Conservation (phyloP, 2,329 filamentous ascomycete genomes). For the Colletotrichum endophyticum region DNA sequence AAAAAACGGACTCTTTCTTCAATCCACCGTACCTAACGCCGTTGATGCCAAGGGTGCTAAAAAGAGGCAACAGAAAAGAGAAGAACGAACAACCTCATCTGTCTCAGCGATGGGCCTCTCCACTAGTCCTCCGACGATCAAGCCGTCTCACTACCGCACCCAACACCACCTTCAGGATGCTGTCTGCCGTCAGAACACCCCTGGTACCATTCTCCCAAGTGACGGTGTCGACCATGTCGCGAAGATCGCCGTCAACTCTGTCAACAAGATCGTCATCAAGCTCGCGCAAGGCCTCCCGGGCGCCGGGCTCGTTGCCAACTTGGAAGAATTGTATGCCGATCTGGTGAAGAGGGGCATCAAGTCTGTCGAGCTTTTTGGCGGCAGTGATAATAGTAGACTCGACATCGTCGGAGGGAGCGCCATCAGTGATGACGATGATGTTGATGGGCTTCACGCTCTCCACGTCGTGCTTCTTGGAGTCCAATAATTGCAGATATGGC, state of each 20-base stretch:
- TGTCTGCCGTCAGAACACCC: slow-evolving; percentile 64
- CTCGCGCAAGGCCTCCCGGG: slow-evolving; percentile 67
- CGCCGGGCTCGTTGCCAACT: slow-evolving; percentile 75
- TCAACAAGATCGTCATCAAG: slow-evolving; percentile 76
- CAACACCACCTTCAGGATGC: slow-evolving; percentile 82
- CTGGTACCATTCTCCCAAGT: slow-evolving; percentile 63
- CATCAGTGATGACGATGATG: slow-evolving; percentile 93
- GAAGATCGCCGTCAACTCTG: slow-evolving; percentile 58
- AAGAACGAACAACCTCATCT: background rate
- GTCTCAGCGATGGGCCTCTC: slow-evolving; percentile 7
- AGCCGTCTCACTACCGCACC: slow-evolving; percentile 69
- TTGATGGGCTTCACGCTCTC: slow-evolving; percentile 77
- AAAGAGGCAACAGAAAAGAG: background rate
- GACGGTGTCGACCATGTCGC: slow-evolving; percentile 93
- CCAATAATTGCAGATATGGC: slow-evolving; percentile 65
- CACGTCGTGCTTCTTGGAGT: slow-evolving; percentile 43
- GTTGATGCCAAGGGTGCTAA: background rate
- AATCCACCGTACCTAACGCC: slow-evolving; percentile 1
- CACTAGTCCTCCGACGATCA: slow-evolving; percentile 31
- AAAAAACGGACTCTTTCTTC: background rate
- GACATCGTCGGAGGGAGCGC: slow-evolving; percentile 79
- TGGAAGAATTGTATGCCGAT: slow-evolving; percentile 97
- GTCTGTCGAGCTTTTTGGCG: slow-evolving; percentile 72
- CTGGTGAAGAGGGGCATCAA: slow-evolving; percentile 78
- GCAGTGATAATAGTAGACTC: slow-evolving; percentile 70